phyloP scores from a whole-genome alignment of 2,329 filamentous ascomycete genomes.

The Fusarium sublunatum region DNA sequence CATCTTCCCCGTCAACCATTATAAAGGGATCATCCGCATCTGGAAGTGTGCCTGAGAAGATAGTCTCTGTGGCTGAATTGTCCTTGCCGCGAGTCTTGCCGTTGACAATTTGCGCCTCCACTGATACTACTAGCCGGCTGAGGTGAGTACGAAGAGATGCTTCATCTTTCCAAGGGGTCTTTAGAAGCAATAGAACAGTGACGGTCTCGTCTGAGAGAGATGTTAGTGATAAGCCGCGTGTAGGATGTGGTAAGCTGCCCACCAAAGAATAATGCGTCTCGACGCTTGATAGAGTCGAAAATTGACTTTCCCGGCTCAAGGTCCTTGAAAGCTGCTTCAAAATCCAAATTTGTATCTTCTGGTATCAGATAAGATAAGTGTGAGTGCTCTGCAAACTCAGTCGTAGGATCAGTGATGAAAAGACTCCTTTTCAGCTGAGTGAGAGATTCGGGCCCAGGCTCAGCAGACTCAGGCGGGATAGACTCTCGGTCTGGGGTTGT shows the following conservation, averaged over 20 bases:
- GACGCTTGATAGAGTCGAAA: slow-evolving; percentile 69
- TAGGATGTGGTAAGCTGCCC: slow-evolving; percentile 47
- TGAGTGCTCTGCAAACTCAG: slow-evolving; percentile 66
- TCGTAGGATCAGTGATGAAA: slow-evolving; percentile 42
- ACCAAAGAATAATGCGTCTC: slow-evolving; percentile 80
- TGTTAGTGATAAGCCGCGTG: slow-evolving; percentile 55
- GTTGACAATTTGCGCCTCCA: slow-evolving; percentile 75
- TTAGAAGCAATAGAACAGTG: slow-evolving; percentile 74
- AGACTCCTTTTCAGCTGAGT: slow-evolving; percentile 38
- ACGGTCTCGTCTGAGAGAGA: slow-evolving; percentile 75
- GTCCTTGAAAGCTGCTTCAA: slow-evolving; percentile 63
- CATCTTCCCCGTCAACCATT: slow-evolving; percentile 57
- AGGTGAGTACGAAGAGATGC: slow-evolving; percentile 68
- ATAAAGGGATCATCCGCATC: slow-evolving; percentile 63
- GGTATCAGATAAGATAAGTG: slow-evolving; percentile 72
- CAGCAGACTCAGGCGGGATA: slow-evolving; percentile 28
- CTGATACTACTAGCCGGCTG: slow-evolving; percentile 69
- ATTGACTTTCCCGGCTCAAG: slow-evolving; percentile 57
- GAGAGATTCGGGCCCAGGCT: slow-evolving; percentile 38
- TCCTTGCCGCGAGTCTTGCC: slow-evolving; percentile 62
- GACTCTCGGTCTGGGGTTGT: slow-evolving; percentile 34
- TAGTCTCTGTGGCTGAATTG: slow-evolving; percentile 64
- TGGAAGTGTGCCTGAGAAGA: slow-evolving; percentile 67
- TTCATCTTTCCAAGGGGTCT: slow-evolving; percentile 70
- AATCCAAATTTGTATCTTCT: slow-evolving; percentile 63